Conservation (phyloP, 768 basidiomycete species). For the Boletus insuetus region DNA sequence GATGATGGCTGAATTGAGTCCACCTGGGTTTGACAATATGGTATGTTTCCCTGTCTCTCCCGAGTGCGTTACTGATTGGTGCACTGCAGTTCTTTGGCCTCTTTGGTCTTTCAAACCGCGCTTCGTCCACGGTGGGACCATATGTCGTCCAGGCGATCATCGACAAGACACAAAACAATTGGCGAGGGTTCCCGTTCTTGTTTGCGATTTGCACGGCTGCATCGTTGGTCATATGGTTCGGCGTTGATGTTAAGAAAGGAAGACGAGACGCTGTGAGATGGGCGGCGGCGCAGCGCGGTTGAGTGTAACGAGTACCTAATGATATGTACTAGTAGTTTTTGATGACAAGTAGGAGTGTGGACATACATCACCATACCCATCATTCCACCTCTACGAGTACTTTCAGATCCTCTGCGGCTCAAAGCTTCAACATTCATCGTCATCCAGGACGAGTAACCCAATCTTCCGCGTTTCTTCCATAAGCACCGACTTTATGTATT, state of each 20-base stretch:
- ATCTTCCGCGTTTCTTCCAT: constrained; percentile 18
- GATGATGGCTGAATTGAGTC: constrained; percentile 87
- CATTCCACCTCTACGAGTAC: too few relatives aligned
- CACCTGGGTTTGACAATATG: constrained; percentile 86
- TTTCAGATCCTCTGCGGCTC: too few relatives aligned
- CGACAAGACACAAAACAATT: constrained; percentile 65
- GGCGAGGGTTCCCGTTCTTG: constrained; percentile 83
- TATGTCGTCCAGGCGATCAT: constrained; percentile 86
- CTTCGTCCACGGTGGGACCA: constrained; percentile 84
- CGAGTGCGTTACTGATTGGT: neutral
- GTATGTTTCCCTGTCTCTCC: constrained; percentile 22
- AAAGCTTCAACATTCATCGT: neutral
- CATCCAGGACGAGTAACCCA: constrained; percentile 8
- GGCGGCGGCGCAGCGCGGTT: constrained; percentile 38
- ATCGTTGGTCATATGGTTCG: constrained; percentile 76
- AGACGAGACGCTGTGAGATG: constrained; percentile 58
- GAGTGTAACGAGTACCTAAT: neutral
- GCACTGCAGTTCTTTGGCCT: constrained; percentile 76
- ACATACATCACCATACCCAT: too few relatives aligned
- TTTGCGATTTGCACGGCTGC: constrained; percentile 69
- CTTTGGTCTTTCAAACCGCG: constrained; percentile 80
- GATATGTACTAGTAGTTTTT: too few relatives aligned
- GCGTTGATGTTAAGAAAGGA: constrained; percentile 61
- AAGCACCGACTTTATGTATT: constrained; percentile 9
- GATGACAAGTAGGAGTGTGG: too few relatives aligned